A percentile compares a stretch with the other conserved stretches of the same genome.
Evolutionary conservation across 129 eudicot genomes (phyloP).

Genomic region (Apium graveolens): DNA sequence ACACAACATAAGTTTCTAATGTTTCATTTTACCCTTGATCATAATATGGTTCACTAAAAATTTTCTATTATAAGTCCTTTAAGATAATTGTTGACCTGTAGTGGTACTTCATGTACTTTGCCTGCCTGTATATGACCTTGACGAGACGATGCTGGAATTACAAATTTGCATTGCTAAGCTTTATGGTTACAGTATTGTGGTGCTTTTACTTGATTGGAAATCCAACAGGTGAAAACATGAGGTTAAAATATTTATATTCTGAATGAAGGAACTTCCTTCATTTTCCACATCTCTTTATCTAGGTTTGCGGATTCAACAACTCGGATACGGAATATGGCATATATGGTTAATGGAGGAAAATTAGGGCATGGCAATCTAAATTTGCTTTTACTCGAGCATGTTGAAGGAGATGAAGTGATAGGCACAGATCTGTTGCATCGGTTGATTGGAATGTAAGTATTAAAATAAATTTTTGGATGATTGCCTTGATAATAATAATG

Average conservation of each 20-base stretch:
- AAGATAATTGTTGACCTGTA: not conserved
- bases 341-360: constrained; percentile 15
- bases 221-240: not conserved
- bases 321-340: constrained; percentile 46
- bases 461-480: constrained; percentile 1
- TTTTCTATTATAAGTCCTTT: not conserved
- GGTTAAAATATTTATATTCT: not conserved
- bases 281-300: not conserved
- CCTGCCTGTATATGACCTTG: too few species aligned
- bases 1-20: not conserved
- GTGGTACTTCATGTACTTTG: not conserved
- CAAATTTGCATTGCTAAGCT: constrained; percentile 9
- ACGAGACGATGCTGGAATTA: too few species aligned
- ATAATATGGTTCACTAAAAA: not conserved
- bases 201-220: not conserved
- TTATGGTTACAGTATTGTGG: not conserved
- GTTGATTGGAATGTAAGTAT: constrained; percentile 65
- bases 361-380: constrained; percentile 12
- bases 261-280: not conserved
- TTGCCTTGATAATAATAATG: not conserved
- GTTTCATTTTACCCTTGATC: not conserved
- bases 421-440: constrained; percentile 31
- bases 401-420: constrained; percentile 23
- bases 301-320: constrained; percentile 66
- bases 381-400: constrained; percentile 36